These are phyloP conservation scores for Moricandia arvensis DNA, from an alignment of 345 rosid genomes.

Conservation along the genomic window DNA sequence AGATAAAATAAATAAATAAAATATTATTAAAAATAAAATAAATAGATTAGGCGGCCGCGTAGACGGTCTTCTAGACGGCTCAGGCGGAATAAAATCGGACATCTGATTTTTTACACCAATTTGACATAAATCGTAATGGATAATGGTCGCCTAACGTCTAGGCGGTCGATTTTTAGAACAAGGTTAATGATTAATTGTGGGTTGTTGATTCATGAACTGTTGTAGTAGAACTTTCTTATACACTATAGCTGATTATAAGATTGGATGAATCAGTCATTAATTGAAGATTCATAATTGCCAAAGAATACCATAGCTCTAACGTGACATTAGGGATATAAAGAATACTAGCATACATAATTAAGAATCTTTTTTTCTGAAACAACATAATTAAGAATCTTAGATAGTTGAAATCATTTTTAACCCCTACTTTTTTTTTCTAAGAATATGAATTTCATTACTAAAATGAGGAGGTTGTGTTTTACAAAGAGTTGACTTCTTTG, in stretches of 20 bases:
- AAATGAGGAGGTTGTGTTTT: too few species aligned
- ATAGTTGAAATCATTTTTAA: background rate
- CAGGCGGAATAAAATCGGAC: too few species aligned
- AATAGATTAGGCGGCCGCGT: too few species aligned
- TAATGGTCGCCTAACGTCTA: too few species aligned
- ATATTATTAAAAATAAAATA: too few species aligned
- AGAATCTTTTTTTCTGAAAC: too few species aligned
- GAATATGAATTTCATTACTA: too few species aligned
- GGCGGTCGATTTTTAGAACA: too few species aligned
- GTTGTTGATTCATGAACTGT: constrained; percentile 4
- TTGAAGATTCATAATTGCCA: background rate
- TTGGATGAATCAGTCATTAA: background rate
- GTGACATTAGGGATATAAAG: background rate
- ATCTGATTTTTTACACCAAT: too few species aligned
- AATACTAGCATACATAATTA: background rate
- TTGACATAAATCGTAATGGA: too few species aligned
- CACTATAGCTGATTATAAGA: background rate
- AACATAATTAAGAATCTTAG: background rate
- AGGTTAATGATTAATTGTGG: background rate
- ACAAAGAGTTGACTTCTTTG: constrained; percentile 14
- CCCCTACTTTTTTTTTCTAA: background rate
- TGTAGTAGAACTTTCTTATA: background rate
- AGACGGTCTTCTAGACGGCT: too few species aligned
- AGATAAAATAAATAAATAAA: too few species aligned
- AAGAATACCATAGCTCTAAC: background rate